phyloP scores from a whole-genome alignment of 176 grass and related monocot genomes.

The Rhynchospora pubera region DNA sequence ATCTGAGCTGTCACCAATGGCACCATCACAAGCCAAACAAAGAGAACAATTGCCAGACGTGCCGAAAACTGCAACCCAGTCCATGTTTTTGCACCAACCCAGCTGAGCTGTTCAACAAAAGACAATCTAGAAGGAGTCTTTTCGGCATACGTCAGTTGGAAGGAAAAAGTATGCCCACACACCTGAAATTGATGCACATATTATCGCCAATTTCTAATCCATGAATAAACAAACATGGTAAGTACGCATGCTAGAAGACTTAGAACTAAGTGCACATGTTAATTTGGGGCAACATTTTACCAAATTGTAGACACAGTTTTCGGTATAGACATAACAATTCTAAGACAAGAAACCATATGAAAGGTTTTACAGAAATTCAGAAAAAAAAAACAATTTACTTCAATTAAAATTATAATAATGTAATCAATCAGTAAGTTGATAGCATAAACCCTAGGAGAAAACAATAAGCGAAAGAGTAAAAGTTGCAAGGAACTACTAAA shows the following conservation, averaged over 20 bases:
- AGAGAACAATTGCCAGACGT: slow-evolving; percentile 1
- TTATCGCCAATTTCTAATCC: neutral
- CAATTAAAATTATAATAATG: too few relatives aligned
- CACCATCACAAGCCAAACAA: neutral
- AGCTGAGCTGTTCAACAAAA: neutral
- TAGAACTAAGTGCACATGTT: neutral
- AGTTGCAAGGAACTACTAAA: too few relatives aligned
- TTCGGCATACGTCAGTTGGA: neutral
- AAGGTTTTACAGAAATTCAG: too few relatives aligned
- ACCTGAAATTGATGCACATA: too few relatives aligned
- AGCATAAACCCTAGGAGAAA: too few relatives aligned
- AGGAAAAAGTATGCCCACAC: neutral
- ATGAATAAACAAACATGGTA: neutral
- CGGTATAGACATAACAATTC: neutral
- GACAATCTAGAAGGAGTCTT: neutral
- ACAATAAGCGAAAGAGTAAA: too few relatives aligned
- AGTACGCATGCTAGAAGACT: neutral
- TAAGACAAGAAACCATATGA: too few relatives aligned
- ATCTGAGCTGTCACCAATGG: neutral
- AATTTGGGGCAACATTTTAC: neutral
- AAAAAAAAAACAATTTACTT: too few relatives aligned
- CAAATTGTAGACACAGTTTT: neutral
- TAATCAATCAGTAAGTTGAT: too few relatives aligned
- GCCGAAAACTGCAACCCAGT: neutral
- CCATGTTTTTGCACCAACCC: neutral